Base-by-base conservation (phyloP, 2,329 filamentous ascomycete species). In the Pseudogymnoascus sp. region DNA sequence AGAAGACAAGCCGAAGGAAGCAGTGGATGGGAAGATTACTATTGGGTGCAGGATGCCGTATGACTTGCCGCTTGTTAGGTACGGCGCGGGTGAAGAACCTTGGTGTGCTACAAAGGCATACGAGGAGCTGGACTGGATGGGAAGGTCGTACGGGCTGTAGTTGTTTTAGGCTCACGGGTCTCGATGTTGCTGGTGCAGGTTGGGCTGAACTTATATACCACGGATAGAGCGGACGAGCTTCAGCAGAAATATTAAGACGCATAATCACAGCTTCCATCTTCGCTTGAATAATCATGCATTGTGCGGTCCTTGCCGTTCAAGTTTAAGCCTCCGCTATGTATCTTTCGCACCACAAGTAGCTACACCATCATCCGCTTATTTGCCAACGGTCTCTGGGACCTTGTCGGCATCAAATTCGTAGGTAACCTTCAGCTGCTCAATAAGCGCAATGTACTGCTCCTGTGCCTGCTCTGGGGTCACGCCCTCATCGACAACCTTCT, bases 41-140 rank as follows among this genome's bases (percentile, higher is more conserved):
- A 79, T 96, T 3, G 89, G 88, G 0, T 75, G 93, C 28, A 81
- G 91, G 14, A 86, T 96, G 74, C 90, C 91, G n/a, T 96, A 96
- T 72, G 86, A 86, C 72, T 74, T 92, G 6, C 91, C 91, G 0
- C 72, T 96, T 28, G 82, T 83, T 57, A 76, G 76, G 6, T 96
- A 96, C 68, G 75, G 71, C 0, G 65, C 73, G 6, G 71, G 74
- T 4, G 90, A 95, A 68, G 75, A 80, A 54, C 91, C 91, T 1
- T 96, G 91, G 92, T 89, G 88, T 63, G 87, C 87, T 3, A 85
- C 82, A 1, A 75, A 79, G 68, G 69, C 69, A 1, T 80, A 92
- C 69, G 62, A 64, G 0, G 81, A 86, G 68, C 82, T 81, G 11
- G 90, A 93, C 74, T 83, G 83, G 76, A 77, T 74, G 64, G 80